Conservation (phyloP, 441 rosid species). For the Populus trichocarpa region DNA sequence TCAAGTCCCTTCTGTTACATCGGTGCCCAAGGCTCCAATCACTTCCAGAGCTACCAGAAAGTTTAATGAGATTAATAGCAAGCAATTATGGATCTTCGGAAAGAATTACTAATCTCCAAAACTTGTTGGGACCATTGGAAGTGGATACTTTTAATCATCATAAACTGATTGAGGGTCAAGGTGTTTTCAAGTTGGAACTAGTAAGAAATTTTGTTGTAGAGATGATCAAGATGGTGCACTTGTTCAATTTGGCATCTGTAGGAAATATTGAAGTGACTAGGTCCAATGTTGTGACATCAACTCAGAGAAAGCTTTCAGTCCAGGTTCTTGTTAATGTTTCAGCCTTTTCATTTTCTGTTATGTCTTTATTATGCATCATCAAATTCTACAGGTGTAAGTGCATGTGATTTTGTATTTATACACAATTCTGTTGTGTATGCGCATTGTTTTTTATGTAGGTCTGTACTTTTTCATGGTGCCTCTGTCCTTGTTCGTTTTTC, state of each 20-base stretch:
- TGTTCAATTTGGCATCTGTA: neutral
- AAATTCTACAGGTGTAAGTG: too few relatives aligned
- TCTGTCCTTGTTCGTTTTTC: neutral
- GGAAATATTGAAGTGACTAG: constrained; percentile 3
- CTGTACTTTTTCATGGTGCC: neutral
- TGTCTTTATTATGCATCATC: neutral
- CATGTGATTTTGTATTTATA: neutral
- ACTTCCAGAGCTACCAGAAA: constrained; percentile 17
- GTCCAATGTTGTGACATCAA: constrained; percentile 8
- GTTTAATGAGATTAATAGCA: constrained; percentile 14
- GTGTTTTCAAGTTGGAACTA: constrained; percentile 19
- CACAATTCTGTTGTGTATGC: neutral
- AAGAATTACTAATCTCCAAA: constrained; percentile 14
- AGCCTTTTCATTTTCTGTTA: neutral
- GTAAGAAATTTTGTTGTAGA: constrained; percentile 4
- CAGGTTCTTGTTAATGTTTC: constrained; percentile 17
- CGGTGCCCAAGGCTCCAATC: constrained; percentile 7
- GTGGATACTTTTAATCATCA: constrained; percentile 18
- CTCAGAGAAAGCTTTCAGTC: constrained; percentile 12
- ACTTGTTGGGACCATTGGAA: constrained; percentile 3
- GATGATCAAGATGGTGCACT: constrained; percentile 4
- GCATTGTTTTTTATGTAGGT: too few relatives aligned
- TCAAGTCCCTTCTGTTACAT: neutral
- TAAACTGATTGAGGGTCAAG: constrained; percentile 17
- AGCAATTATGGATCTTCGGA: constrained; percentile 22